Evolutionary conservation across 176 grass and related monocot species (phyloP), one percentile per base, ranked within the genome.

Genomic region (Oryza rufipogon): DNA sequence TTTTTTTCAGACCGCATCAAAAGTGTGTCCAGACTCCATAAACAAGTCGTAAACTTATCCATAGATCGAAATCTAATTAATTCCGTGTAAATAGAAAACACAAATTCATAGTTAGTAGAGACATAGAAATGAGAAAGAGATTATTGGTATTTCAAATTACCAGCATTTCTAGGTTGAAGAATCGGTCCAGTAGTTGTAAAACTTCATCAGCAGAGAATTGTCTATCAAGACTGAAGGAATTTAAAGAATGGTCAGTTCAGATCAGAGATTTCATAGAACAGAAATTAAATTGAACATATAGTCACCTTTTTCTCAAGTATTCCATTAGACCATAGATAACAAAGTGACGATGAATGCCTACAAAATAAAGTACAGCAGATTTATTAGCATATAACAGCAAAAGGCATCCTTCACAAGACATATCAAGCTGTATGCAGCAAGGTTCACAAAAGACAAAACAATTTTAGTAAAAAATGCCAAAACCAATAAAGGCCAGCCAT

Each of bases 91-190:
- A 56, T 9, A 7, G 3, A 36, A 36, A 36, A 65, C 19, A 17
- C 14, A 41, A 20, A 71, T 33, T 23, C 20, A 80, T 79, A 67
- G 48, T 1, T 14, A 74, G 58, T 58, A 66, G 12, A 33, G 41
- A 41, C 4, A 76, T 5, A 68, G 4, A 17, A 23, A 75, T 42
- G 66, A 38, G 64, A 32, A 58, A 7, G 6, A 39, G 58, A 58
- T 33, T 34, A 48, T 65, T 12, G 26, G 67, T 63, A 58, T 52
- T 67, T 64, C 4, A 52, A 79, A 66, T 92, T 81, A 98, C 96
- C 96, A 99, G 83, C 91, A 94, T 90, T 84, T 99, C 93, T 81
- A 99, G 76, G 90, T 99, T 99, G 81, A 90, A 99, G 88, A 99
- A 96, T 30, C 86, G 91, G 66, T 92, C 94, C 77, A 99, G 39